Percentiles rank a stretch among this genome's conserved stretches.
Conservation (phyloP, 75 land plant genomes). For the Cryptomeria japonica region DNA sequence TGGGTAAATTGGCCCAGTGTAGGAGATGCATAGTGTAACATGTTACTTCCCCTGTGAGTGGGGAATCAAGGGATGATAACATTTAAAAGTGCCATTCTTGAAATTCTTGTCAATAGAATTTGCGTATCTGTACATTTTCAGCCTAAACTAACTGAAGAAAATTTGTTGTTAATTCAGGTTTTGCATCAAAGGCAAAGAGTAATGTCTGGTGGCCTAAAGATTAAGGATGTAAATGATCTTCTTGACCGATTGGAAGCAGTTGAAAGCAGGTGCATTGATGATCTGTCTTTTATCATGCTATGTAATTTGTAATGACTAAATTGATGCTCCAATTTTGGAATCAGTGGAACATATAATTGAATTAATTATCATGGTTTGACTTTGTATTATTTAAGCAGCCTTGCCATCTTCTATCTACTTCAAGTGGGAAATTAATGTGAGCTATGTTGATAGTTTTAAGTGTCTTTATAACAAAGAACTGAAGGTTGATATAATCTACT, state of each 20-base stretch:
- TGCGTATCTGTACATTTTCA: not conserved
- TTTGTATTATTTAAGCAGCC: not conserved
- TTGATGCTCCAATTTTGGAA: not conserved
- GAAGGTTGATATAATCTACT: not conserved
- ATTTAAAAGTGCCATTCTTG: not conserved
- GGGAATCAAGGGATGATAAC: not conserved
- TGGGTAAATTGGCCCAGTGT: not conserved
- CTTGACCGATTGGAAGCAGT: conserved; percentile 74
- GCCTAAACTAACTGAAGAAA: not conserved
- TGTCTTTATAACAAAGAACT: not conserved
- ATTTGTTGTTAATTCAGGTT: conserved; percentile 39
- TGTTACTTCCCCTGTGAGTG: not conserved
- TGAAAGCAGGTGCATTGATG: conserved; percentile 46
- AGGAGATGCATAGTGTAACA: not conserved
- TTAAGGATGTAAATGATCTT: conserved; percentile 79
- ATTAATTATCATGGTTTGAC: not conserved
- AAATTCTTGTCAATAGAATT: not conserved
- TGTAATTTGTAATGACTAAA: not conserved
- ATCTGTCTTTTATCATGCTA: conserved; percentile 3
- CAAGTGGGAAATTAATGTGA: not conserved
- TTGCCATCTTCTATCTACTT: not conserved
- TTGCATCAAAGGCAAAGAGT: conserved; percentile 72
- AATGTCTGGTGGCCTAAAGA: conserved; percentile 71
- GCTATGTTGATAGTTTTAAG: not conserved
- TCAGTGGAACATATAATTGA: not conserved